Base-by-base conservation (phyloP, 2,329 filamentous ascomycete species). In the Niveomyces coronatus region DNA sequence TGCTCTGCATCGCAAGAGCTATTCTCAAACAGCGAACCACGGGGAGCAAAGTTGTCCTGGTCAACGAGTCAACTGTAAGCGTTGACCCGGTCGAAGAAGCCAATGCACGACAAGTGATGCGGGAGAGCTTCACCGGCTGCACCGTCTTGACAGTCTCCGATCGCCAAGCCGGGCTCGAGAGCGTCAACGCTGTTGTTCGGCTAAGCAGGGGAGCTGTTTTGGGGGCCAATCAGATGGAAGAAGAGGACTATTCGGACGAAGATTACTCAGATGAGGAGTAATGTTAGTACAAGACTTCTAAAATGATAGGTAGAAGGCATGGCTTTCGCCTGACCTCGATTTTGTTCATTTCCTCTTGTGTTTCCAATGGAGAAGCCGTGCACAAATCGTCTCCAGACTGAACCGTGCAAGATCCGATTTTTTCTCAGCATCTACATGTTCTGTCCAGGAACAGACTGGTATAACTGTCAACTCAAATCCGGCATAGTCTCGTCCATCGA, bases 21-120 rank as follows among this genome's bases (percentile, higher is more conserved):
- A 33, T 39, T 26, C 3, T 39, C n/a, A 45, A 49, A 5, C 47
- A 47, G 8, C 48, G 50, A 2, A 16, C 18, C 4, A 33, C 37
- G 9, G 23, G 24, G 10, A 11, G 30, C 15, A 33, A 6, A 9
- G 20, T 39, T 9, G 9, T 39, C 3, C 11, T 39, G 6, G 9
- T 38, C 1, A 31, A 39, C 9, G 30, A 39, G 13, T 20, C 37
- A 9, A 39, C 30, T 1, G 28, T 22, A 8, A 18, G 15, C 22
- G 14, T 39, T 2, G 16, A 29, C 5, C 14, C 15, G 9, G 16
- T 20, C 5, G 20, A 16, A 9, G 37, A 39, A 5, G 16, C 3
- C 6, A 18, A 11, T 13, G 24, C 29, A 14, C 31, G 34, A 14
- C 17, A 31, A 4, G 9, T 39, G 2, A 39, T 39, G 22, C 15